Percentiles rank a stretch among this genome's conserved stretches.
Evolutionary conservation across 2,329 filamentous ascomycete species (phyloP).

Genomic region (Metarhizium album): DNA sequence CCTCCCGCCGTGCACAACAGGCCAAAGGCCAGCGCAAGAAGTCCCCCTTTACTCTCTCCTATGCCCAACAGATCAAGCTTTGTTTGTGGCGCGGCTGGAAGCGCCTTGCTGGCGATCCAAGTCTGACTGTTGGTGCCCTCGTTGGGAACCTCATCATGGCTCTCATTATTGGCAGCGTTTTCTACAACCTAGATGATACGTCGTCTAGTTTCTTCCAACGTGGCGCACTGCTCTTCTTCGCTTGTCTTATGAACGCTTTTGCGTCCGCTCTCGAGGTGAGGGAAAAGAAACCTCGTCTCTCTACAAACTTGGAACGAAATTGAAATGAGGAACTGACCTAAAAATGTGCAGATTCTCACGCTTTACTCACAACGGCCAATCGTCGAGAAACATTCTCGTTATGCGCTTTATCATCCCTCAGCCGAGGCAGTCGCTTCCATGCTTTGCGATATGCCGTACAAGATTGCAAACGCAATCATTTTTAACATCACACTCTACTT

Average conservation of each 20-base stretch:
- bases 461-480: slow-evolving; percentile 54
- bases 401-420: slow-evolving; percentile 82
- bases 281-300: neutral
- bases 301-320: neutral
- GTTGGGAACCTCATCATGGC: slow-evolving; percentile 67
- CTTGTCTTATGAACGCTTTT: slow-evolving; percentile 78
- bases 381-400: slow-evolving; percentile 79
- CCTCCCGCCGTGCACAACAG: slow-evolving; percentile 42
- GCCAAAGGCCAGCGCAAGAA: slow-evolving; percentile 48
- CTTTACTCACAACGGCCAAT: slow-evolving; percentile 84
- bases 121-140: slow-evolving; percentile 56
- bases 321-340: neutral
- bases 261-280: slow-evolving; percentile 60
- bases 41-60: slow-evolving; percentile 78
- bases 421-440: slow-evolving; percentile 83
- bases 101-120: slow-evolving; percentile 66
- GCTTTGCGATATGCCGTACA: slow-evolving; percentile 78
- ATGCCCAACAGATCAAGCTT: slow-evolving; percentile 61
- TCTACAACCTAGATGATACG: slow-evolving; percentile 60
- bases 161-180: slow-evolving; percentile 69
- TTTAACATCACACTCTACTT: slow-evolving; percentile 84
- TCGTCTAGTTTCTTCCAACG: slow-evolving; percentile 68
- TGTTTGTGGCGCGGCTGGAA: slow-evolving; percentile 75
- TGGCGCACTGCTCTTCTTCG: slow-evolving; percentile 77
- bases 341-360: slow-evolving; percentile 52